Conservation (phyloP, 441 rosid genomes). For the Euphorbia schlechtendalii region DNA sequence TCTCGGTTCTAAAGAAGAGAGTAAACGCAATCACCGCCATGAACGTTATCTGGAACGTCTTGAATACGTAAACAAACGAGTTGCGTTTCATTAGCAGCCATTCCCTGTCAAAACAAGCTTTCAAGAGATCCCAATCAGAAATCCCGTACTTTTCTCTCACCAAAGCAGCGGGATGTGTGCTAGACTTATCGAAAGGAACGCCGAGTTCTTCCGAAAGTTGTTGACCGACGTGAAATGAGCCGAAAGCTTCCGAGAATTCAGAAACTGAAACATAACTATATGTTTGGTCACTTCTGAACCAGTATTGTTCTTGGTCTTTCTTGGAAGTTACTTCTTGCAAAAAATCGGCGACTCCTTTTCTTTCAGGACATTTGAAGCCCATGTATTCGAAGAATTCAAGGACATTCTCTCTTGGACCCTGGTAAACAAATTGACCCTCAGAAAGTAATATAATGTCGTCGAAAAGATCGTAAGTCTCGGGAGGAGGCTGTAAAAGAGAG, state of each 20-base stretch:
- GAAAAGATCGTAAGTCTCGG: constrained; percentile 57
- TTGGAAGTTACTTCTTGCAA: too few species aligned
- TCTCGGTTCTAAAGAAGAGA: constrained; percentile 42
- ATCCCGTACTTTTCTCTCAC: too few species aligned
- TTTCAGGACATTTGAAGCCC: too few species aligned
- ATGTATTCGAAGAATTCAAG: constrained; percentile 49
- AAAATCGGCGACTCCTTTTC: too few species aligned
- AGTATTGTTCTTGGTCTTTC: too few species aligned
- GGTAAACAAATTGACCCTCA: constrained; percentile 58
- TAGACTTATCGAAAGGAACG: constrained; percentile 44
- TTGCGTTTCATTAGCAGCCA: constrained; percentile 62
- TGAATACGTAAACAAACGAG: constrained; percentile 49
- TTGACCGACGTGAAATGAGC: constrained; percentile 39
- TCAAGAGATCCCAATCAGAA: constrained; percentile 53
- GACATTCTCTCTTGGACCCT: constrained; percentile 50
- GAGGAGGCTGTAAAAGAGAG: too few species aligned
- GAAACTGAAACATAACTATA: constrained; percentile 40
- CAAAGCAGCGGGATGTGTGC: too few species aligned
- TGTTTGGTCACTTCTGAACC: constrained; percentile 55
- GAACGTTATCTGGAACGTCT: constrained; percentile 44
- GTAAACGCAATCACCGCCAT: constrained; percentile 48
- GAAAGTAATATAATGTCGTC: constrained; percentile 57
- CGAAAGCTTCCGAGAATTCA: constrained; percentile 36
- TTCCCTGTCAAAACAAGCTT: constrained; percentile 65
- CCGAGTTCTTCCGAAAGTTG: constrained; percentile 31